Base-by-base conservation (phyloP, 345 rosid species). In the Cardamine resedifolia region DNA sequence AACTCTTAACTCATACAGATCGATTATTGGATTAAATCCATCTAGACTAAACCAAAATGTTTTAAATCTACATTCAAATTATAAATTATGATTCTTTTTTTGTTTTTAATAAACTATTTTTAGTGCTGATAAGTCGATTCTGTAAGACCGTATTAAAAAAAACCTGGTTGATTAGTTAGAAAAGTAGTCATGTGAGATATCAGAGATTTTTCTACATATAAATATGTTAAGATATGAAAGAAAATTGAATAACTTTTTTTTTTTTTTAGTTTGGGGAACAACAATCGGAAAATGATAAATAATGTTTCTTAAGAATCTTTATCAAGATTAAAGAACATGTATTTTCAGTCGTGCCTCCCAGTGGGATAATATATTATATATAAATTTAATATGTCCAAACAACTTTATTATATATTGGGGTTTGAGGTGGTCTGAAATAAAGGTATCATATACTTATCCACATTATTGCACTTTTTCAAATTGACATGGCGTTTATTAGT, bases 401-500 rank as follows among this genome's bases (percentile, higher is more conserved):
- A 18, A 47, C 44, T 28, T 45, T 45, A 64, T 64, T 28, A 28
- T 28, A 45, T 19, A 27, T 11, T 45, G 36, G 52, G 6, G n/a
- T 33, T 51, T 51, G 71, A 2, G 59, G 33, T n/a, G 23, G 34
- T 39, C 12, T 52, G 71, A 38, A 39, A 38, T 50, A 66, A 67
- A 53, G 39, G 61, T 23, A 26, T 3, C 18, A 20, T 24, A 24
- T 23, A 34, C 26, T 39, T 51, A 39, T 66, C 60, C 50, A 59
- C 30, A 59, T 7, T 36, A 21, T 59, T 59, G 64, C 30, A 59
- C 64, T 38, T 59, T 34, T 56, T 56, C 21, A n/a, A 61, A 58
- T 69, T n/a, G 51, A 75, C 78, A n/a, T 68, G 78, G 49, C 57
- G n/a, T 63, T 69, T 45, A 36, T 62, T 67, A 58, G 48, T 51